These are phyloP conservation scores for Calonectria pseudoreteaudii DNA, from an alignment of 2,329 filamentous ascomycete species.

Conservation along the genomic window DNA sequence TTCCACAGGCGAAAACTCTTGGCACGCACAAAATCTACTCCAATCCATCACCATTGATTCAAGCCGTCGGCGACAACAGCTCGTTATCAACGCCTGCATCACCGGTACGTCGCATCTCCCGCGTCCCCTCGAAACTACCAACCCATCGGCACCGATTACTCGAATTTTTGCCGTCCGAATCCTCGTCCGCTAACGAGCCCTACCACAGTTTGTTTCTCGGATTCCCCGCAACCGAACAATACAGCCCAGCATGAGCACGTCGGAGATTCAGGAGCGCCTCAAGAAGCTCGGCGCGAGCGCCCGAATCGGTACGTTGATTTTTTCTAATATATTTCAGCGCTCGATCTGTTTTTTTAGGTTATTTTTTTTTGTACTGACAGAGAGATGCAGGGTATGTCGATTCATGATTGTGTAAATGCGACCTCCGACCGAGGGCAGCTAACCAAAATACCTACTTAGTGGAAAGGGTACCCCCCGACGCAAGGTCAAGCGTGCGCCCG, in stretches of 20 bases:
- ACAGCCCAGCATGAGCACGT: constrained; percentile 63
- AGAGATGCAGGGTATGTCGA: constrained; percentile 51
- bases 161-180: constrained; percentile 38
- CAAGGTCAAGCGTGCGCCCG: constrained; percentile 98
- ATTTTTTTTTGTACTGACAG: constrained; percentile 29
- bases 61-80: constrained; percentile 52
- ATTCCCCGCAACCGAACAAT: constrained; percentile 46
- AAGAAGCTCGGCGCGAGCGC: constrained; percentile 67
- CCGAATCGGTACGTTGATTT: constrained; percentile 73
- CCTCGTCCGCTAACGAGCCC: constrained; percentile 42
- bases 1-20: constrained; percentile 57
- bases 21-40: constrained; percentile 59
- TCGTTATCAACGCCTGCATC: constrained; percentile 48
- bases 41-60: constrained; percentile 49
- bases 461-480: constrained; percentile 98
- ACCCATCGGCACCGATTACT: constrained; percentile 22
- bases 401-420: constrained; percentile 22
- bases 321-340: constrained; percentile 15
- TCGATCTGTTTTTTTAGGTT: not conserved
- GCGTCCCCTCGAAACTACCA: constrained; percentile 32
- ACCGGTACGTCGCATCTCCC: constrained; percentile 47
- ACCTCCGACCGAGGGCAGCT: constrained; percentile 40
- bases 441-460: constrained; percentile 56
- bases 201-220: constrained; percentile 43
- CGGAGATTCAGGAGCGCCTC: constrained; percentile 69